These are phyloP conservation scores for Arthrinium phaeospermum DNA, from an alignment of 2,329 filamentous ascomycete species.

Conservation along the genomic window DNA sequence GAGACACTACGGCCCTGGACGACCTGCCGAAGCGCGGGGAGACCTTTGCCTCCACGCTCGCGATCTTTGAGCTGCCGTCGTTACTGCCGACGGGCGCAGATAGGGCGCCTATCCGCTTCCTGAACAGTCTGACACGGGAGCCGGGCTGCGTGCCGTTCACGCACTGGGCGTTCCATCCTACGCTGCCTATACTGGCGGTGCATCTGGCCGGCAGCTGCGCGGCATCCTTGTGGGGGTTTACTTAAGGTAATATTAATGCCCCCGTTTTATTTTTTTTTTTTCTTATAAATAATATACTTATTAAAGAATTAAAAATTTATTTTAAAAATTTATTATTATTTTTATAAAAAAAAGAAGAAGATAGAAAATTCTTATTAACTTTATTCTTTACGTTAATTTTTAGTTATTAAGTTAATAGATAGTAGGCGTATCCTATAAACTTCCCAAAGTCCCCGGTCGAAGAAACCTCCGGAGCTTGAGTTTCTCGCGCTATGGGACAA, in stretches of 20 bases:
- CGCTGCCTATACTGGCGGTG: neutral
- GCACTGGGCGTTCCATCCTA: neutral
- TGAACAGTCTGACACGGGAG: neutral
- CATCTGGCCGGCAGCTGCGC: neutral
- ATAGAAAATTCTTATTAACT: no score
- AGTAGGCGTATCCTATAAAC: neutral
- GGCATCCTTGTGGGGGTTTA: neutral
- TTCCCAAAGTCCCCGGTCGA: neutral
- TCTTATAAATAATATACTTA: no score
- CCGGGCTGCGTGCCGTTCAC: no score
- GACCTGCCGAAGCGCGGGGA: neutral
- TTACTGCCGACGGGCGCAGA: neutral
- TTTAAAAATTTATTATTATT: no score
- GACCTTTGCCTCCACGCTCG: neutral
- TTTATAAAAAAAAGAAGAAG: no score
- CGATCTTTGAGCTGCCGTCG: neutral
- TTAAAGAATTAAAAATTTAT: no score
- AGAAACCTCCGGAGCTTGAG: neutral
- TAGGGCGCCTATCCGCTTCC: neutral
- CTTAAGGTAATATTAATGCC: neutral
- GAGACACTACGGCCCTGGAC: neutral
- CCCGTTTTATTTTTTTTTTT: no score
- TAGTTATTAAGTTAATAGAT: no score
- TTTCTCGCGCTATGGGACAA: neutral
- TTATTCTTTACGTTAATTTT: no score